Base-by-base conservation (phyloP, 1,284 basidiomycete genomes). In the Rhizopogon hawkerae region DNA sequence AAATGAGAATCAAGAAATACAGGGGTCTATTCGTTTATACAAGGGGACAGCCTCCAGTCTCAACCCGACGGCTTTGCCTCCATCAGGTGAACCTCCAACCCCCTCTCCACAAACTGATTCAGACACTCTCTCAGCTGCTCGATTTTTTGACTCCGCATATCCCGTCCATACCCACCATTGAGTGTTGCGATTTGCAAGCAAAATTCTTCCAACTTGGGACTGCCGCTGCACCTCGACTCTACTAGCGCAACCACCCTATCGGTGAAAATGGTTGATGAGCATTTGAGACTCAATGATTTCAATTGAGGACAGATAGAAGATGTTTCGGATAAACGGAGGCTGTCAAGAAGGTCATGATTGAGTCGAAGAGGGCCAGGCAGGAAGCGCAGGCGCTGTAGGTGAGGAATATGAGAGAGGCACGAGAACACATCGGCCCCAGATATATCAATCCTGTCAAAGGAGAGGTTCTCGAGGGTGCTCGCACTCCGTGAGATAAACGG, bases 391-490 rank as follows among this genome's bases (percentile, higher is more conserved):
- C 35, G 42, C 46, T 50, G 60, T 1, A 67, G 18, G 1, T 29
- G 53, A 34, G 39, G 47, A 3, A 66, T 49, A 10, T 52, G 61
- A 2, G 34, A 44, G 18, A 64, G 47, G 24, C 65, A 67, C 2
- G 50, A 38, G 13, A 64, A 0, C 1, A 67, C 21, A 2, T 46
- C 41, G 0, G 36, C 3, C 31, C 65, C 65, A 0, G 53, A 23
- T 0, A 66, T 50, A 38, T 67, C 60, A 9, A 66, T 34, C 1
- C 58, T 57, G 31, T 42, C 45, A 31, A 67, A 56, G 18, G 21
- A 56, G 11, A 64, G 49, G 39, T 46, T 56, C 47, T 65, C 62
- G 37, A 67, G 64, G 8, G 64, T 67, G n/a, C 60, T 54, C 0
- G 57, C 61, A 3, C 57, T 65, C 3, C 63, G 55, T 3, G 16